Evolutionary conservation across 202 grass and related monocot genomes (phyloP), one percentile per base, ranked within the genome.

Genomic region (Musa balbisiana): DNA sequence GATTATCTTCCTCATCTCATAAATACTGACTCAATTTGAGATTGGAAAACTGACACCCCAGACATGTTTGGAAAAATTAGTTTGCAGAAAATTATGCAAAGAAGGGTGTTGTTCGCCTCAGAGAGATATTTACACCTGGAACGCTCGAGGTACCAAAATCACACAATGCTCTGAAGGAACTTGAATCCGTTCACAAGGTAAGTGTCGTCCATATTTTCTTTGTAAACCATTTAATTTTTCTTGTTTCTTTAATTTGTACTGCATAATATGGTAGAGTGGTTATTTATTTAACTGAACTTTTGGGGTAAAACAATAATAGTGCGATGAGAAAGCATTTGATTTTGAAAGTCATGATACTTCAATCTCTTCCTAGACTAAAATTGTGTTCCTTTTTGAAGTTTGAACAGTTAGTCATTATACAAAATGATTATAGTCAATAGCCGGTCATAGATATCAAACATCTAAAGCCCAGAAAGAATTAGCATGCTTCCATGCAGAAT

Each of bases 111-210:
- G 94, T 93, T 81, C 82, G 77, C 55, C 90, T 98, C 72, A 89
- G 85, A 86, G 94, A 98, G 79, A 93, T 93, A 83, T 98, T 98
- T 78, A 93, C 84, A 77, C 85, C 88, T 73, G 94, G 94, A 84
- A 91, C 90, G 76, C 89, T 93, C 64, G 73, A 78, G 71, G 90
- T 98, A 75, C 94, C 94, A 50, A 93, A 87, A 86, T 86, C 88
- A 70, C 84, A 93, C 43, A 91, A 87, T 77, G 75, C 90, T 86
- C 85, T 98, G 66, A 87, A 98, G 89, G 94, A 98, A 79, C 88
- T 98, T 81, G 90, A 98, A 98, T 98, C 94, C 8, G 81, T 93
- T 91, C 90, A 98, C 90, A 98, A 98, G 90, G 94, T 93, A 67
- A 82, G 74, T 85, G n/a, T n/a, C 55, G 17, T 53, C 56, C 74